Percentiles rank a stretch among this genome's conserved stretches.
These are phyloP conservation scores for Rhizoclosmatium hyalinum DNA, from an alignment of 371 early-diverging fungal genomes.

Conservation along the genomic window DNA sequence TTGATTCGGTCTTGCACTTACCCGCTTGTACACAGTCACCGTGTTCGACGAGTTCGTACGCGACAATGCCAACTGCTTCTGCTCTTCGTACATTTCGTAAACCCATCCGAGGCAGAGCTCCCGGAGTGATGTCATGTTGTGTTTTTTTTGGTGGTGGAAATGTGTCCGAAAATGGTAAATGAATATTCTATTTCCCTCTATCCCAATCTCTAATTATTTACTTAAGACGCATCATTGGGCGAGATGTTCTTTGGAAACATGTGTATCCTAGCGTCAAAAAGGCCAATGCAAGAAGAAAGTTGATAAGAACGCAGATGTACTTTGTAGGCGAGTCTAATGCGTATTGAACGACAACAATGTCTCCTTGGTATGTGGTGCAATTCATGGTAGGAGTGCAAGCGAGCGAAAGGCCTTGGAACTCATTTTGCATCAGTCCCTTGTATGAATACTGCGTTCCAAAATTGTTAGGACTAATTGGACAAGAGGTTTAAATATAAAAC, in stretches of 20 bases:
- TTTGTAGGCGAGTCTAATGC: constrained; percentile 14
- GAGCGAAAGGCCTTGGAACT: constrained; percentile 41
- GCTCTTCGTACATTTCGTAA: constrained; percentile 25
- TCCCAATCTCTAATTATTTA: constrained; percentile 4
- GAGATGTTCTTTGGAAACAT: constrained; percentile 26
- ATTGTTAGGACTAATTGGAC: constrained; percentile 18
- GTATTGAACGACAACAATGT: constrained; percentile 21
- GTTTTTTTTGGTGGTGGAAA: not conserved
- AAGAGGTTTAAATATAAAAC: constrained; percentile 18
- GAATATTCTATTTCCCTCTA: not conserved
- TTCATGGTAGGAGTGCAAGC: constrained; percentile 27
- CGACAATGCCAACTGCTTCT: constrained; percentile 16
- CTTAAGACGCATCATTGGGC: constrained; percentile 34
- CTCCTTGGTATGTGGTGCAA: constrained; percentile 29
- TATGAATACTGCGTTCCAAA: constrained; percentile 14
- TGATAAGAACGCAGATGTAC: constrained; percentile 27
- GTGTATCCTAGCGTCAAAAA: constrained; percentile 28
- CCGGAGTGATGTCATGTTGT: not conserved
- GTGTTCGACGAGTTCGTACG: constrained; percentile 11
- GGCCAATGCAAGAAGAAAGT: constrained; percentile 11
- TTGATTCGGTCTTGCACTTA: not conserved
- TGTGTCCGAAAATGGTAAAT: not conserved
- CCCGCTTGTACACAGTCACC: constrained; percentile 33
- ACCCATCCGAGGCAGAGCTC: constrained; percentile 12
- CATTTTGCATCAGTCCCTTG: constrained; percentile 46